A percentile compares a stretch with the other conserved stretches of the same genome.
These are phyloP conservation scores for Anthracocystis walkeri DNA, from an alignment of 1,284 basidiomycete species.

Conservation along the genomic window DNA sequence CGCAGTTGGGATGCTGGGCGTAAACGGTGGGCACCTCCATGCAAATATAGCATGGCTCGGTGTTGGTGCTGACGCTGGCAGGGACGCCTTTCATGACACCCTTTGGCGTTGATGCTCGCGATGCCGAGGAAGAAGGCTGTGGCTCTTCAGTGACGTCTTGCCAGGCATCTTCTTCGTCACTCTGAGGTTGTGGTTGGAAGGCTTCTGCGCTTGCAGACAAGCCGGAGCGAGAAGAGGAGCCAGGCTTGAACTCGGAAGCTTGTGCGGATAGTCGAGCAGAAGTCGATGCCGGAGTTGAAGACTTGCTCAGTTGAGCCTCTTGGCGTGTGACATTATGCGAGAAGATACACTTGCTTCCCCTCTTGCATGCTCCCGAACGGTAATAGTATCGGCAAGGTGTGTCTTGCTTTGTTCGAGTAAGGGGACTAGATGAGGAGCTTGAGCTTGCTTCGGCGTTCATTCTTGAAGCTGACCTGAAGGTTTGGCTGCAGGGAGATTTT, in stretches of 20 bases:
- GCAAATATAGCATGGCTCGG: conserved; percentile 42
- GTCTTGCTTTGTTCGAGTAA: not conserved
- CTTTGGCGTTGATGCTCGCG: not conserved
- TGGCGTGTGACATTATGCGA: conserved; percentile 19
- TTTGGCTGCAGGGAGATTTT: too few species aligned
- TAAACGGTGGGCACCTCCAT: conserved; percentile 41
- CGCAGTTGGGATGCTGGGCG: conserved; percentile 43
- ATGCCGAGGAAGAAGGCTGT: not conserved
- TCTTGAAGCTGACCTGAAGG: not conserved
- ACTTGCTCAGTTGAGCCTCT: not conserved
- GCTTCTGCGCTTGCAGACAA: conserved; percentile 23
- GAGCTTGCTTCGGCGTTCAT: conserved; percentile 22
- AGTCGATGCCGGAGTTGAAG: not conserved
- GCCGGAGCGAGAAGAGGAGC: not conserved
- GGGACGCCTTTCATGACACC: conserved; percentile 16
- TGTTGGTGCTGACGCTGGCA: conserved; percentile 14
- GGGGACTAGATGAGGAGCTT: not conserved
- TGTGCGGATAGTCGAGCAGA: conserved; percentile 13
- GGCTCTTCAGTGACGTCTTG: conserved; percentile 3
- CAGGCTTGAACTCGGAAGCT: conserved; percentile 14
- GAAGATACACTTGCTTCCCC: conserved; percentile 38
- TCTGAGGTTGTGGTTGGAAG: conserved; percentile 8
- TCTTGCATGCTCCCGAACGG: conserved; percentile 40
- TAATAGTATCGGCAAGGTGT: conserved; percentile 36
- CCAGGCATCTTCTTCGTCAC: conserved; percentile 14